Evolutionary conservation across 2,329 filamentous ascomycete species (phyloP), one percentile per base, ranked within the genome.

Genomic region (Blastomyces emzantsi): DNA sequence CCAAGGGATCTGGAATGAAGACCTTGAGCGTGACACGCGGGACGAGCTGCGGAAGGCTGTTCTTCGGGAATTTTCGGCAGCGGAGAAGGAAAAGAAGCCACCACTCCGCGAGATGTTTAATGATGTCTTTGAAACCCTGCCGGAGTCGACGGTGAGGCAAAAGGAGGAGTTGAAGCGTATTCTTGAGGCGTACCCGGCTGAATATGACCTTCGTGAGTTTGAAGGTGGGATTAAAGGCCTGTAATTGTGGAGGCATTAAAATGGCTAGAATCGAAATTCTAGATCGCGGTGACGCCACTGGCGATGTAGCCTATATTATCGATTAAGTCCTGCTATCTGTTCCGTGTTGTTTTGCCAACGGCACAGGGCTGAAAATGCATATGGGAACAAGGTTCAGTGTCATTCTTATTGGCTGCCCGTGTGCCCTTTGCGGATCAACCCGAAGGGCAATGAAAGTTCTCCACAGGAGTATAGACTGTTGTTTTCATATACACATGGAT

Each of bases 61-160:
- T 0, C 75, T 99, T 60, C 86, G 86, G 70, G 92, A 91, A 0
- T 97, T 99, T 76, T 85, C 87, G 15, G 86, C 89, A 66, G 94
- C 80, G 1, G 81, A 83, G 66, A 79, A 75, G 15, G 82, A 83
- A 68, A 83, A 83, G 72, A 84, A 82, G 64, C 80, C 81, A 36
- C 78, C 82, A 15, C 75, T 79, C 47, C 81, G 78, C 13, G 78
- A 80, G 59, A 81, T 83, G 62, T 97, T 97, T 75, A 86, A 89
- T 69, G 94, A 94, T 74, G 84, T 97, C 1, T 99, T 97, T 75
- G 91, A 94, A 74, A 85, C 91, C 56, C 70, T 97, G 69, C 97
- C 92, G 0, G 87, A 89, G 57, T 92, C 96, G 70, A 80, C 89
- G 65, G 83, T 81, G 73, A 82, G 78, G 52, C 94, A 99, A 80